These are phyloP conservation scores for Hsuehochloa calcarea DNA, from an alignment of 176 grass and related monocot species.

Conservation along the genomic window DNA sequence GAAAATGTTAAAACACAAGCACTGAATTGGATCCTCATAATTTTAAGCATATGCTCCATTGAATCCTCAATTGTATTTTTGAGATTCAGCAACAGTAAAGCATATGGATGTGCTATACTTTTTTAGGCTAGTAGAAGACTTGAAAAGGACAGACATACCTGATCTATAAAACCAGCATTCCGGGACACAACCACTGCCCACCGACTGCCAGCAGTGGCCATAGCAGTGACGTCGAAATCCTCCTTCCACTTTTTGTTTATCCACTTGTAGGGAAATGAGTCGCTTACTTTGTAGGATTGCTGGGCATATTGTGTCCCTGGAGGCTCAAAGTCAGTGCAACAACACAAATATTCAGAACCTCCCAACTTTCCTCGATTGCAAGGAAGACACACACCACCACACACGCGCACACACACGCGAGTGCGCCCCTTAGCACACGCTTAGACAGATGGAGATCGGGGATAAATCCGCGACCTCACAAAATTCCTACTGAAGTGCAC, in stretches of 20 bases:
- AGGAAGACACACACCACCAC: too few relatives aligned
- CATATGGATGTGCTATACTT: background rate
- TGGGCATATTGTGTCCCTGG: constrained; percentile 85
- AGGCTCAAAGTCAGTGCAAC: constrained; percentile 37
- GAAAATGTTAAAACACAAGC: constrained; percentile 16
- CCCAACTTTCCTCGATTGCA: background rate
- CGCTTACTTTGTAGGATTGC: constrained; percentile 94
- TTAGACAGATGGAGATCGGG: too few relatives aligned
- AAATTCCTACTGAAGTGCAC: too few relatives aligned
- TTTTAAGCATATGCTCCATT: background rate
- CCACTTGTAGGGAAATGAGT: constrained; percentile 96
- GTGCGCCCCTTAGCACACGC: too few relatives aligned
- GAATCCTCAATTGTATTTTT: background rate
- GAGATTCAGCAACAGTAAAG: constrained; percentile 9
- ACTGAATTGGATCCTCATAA: background rate
- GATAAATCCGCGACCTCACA: too few relatives aligned
- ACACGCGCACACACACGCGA: too few relatives aligned
- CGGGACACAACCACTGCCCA: constrained; percentile 94
- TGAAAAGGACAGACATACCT: constrained; percentile 40
- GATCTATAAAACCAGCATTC: constrained; percentile 82
- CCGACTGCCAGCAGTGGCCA: constrained; percentile 79
- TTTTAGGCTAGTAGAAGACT: background rate
- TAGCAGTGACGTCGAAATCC: constrained; percentile 82
- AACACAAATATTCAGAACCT: constrained; percentile 19
- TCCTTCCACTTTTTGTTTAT: constrained; percentile 99